These are phyloP conservation scores for Colletotrichum sp. DNA, from an alignment of 2,329 filamentous ascomycete genomes.

Conservation along the genomic window DNA sequence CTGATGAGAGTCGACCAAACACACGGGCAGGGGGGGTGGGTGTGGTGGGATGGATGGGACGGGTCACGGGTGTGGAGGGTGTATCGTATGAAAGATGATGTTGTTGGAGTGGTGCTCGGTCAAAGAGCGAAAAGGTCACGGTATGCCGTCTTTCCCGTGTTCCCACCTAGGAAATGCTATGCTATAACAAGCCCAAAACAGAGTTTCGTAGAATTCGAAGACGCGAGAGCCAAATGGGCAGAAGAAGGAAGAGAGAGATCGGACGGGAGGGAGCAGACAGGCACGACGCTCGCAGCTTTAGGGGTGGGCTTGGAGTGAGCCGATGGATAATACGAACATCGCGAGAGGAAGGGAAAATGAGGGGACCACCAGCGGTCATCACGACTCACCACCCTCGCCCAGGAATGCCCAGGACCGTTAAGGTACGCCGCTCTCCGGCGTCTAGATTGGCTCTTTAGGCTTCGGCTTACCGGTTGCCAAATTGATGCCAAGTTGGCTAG, in stretches of 20 bases:
- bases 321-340: not conserved
- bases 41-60: not conserved
- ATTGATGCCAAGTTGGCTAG: conserved; percentile 3
- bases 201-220: not conserved
- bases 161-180: not conserved
- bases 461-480: not conserved
- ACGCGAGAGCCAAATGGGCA: conserved; percentile 3
- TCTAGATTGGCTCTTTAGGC: not conserved
- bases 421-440: not conserved
- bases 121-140: conserved; percentile 6
- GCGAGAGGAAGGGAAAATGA: not conserved
- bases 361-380: not conserved
- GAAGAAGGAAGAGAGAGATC: conserved; percentile 10
- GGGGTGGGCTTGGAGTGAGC: not conserved
- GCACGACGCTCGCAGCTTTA: too few relatives aligned
- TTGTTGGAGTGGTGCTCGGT: not conserved
- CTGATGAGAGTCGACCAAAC: not conserved
- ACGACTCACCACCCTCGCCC: not conserved
- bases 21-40: not conserved
- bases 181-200: not conserved
- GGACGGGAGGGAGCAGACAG: not conserved
- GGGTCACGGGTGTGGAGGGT: not conserved
- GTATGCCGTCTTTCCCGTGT: conserved; percentile 2
- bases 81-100: not conserved
- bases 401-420: not conserved